Base-by-base conservation (phyloP, 805 yeast genomes). In the Lipomyces lipofer region DNA sequence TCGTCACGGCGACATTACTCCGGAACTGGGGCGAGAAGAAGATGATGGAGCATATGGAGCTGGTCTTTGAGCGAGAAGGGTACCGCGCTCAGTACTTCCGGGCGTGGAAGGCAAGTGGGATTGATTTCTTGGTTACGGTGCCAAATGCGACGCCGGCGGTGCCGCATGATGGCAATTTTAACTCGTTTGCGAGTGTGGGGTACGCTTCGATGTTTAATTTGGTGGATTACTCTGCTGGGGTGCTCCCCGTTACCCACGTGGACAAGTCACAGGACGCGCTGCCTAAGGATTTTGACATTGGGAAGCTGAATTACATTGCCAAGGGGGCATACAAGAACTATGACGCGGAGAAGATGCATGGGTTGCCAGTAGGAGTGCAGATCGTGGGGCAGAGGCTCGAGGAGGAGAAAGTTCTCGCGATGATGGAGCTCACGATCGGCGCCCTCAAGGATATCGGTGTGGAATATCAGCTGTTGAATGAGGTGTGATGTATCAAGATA, bases 311-410 rank as follows among this genome's bases (percentile, higher is more conserved):
- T 63, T 73, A 71, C 1, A 64, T 73, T 2, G 86, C 82, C 47
- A 62, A 68, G 42, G 73, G 69, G 21, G 75, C 78, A 35, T 75
- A 74, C 60, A 67, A 70, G 28, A 66, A 74, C 47, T 83, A 80
- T 68, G 76, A 80, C 58, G 77, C 84, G 0, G 75, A 70, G 48
- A 77, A 77, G 56, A 73, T 76, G 66, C 75, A 80, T 59, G 85
- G 83, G 3, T 80, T 83, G 51, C 84, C 88, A 0, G 83, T 81
- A 12, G 80, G 83, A 17, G 69, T 85, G n/a, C 89, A 85, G 67
- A 70, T 85, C 28, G 80, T 84, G 2, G 82, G 85, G n/a, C 74
- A 75, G 53, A 75, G 80, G 49, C 72, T 76, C 17, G 78, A 82
- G 62, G 91, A 85, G 61, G 90, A 85, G 63, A 82, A 82, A 64